Evolutionary conservation across 2,329 filamentous ascomycete genomes (phyloP).

Genomic region (Monosporascus sp.): DNA sequence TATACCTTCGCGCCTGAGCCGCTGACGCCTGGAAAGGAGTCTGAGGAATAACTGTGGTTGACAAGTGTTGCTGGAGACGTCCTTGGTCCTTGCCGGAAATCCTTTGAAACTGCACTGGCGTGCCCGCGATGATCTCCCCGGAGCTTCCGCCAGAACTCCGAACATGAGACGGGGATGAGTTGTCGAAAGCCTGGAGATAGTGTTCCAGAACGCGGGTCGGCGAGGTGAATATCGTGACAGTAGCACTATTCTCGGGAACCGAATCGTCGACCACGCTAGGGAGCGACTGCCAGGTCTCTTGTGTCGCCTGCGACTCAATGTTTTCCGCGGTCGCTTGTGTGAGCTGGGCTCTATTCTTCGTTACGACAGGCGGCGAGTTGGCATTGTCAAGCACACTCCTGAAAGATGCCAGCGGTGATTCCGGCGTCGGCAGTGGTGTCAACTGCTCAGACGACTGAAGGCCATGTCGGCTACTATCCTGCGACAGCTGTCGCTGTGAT

Average conservation of each 20-base stretch:
- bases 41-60: slow-evolving; percentile 1
- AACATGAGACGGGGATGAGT: slow-evolving; percentile 12
- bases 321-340: slow-evolving; percentile 1
- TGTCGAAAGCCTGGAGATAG: slow-evolving; percentile 36
- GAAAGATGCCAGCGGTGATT: slow-evolving; percentile 38
- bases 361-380: slow-evolving; percentile 25
- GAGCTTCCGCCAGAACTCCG: slow-evolving; percentile 4
- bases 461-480: slow-evolving; percentile 3
- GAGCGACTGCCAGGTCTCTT: slow-evolving; percentile 36
- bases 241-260: slow-evolving; percentile 35
- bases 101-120: not conserved
- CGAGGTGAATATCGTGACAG: slow-evolving; percentile 33
- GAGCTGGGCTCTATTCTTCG: not conserved
- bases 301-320: slow-evolving; percentile 13
- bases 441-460: slow-evolving; percentile 6
- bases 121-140: slow-evolving; percentile 10
- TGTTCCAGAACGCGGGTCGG: slow-evolving; percentile 47
- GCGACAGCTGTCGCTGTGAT: slow-evolving; percentile 5
- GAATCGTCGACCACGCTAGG: slow-evolving; percentile 53
- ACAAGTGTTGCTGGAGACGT: not conserved
- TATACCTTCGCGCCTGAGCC: not conserved
- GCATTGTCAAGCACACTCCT: slow-evolving; percentile 39
- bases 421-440: slow-evolving; percentile 10
- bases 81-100: too few species aligned
- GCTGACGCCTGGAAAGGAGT: not conserved